These are phyloP conservation scores for Pholiota microspora DNA, from an alignment of 768 basidiomycete species.

Conservation along the genomic window DNA sequence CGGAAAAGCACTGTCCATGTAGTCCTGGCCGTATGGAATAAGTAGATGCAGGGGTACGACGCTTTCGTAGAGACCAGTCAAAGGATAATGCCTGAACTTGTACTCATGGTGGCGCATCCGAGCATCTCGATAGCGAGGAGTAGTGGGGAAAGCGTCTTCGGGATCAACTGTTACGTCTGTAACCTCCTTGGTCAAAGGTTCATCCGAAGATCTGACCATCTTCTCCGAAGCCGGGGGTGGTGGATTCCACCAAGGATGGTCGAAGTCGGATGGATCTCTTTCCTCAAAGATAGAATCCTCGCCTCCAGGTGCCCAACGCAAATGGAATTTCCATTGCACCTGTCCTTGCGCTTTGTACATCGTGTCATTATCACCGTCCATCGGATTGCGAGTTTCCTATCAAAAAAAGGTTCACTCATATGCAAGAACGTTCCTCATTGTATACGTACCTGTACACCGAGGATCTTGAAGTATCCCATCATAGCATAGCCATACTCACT, in stretches of 20 bases:
- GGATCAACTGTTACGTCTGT: slow-evolving; percentile 9
- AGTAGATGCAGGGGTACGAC: slow-evolving; percentile 30
- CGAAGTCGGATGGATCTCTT: slow-evolving; percentile 5
- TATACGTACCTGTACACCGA: slow-evolving; percentile 33
- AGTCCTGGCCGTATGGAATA: slow-evolving; percentile 22
- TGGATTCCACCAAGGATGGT: slow-evolving; percentile 23
- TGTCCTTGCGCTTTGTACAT: slow-evolving; percentile 27
- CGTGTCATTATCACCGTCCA: background rate
- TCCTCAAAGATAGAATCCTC: slow-evolving; percentile 34
- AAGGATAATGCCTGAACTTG: slow-evolving; percentile 18
- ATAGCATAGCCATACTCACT: slow-evolving; percentile 38
- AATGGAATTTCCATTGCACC: slow-evolving; percentile 44
- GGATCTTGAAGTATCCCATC: slow-evolving; percentile 47
- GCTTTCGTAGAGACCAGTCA: slow-evolving; percentile 23
- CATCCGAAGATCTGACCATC: background rate
- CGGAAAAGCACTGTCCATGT: slow-evolving; percentile 35
- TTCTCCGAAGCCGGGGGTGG: background rate
- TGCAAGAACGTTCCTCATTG: too few species aligned
- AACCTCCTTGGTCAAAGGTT: background rate
- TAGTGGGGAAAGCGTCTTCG: slow-evolving; percentile 18
- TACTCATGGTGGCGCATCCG: slow-evolving; percentile 25
- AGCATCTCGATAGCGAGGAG: slow-evolving; percentile 17
- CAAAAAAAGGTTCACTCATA: background rate
- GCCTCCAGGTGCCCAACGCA: slow-evolving; percentile 50
- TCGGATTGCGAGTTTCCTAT: slow-evolving; percentile 20